Conservation (phyloP, 176 grass and related monocot genomes). For the Oryza glumipatula region DNA sequence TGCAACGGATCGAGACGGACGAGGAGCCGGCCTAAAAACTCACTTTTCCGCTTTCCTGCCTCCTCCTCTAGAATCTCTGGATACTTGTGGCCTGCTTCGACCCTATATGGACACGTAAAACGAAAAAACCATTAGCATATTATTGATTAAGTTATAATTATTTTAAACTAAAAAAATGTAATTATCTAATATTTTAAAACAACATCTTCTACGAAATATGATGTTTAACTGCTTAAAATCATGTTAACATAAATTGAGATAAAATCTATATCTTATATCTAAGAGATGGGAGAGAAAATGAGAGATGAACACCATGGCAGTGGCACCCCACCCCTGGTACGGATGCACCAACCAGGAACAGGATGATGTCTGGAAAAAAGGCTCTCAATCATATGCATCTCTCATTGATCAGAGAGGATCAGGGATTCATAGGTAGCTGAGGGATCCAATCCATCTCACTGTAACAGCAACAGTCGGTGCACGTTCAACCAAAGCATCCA, state of each 20-base stretch:
- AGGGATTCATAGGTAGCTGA: slow-evolving; percentile 28
- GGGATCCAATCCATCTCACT: slow-evolving; percentile 23
- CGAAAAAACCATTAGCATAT: not conserved
- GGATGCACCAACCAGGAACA: slow-evolving; percentile 35
- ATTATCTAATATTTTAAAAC: no score
- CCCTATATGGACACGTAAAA: no score
- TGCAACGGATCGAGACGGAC: not conserved
- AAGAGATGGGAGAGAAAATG: no score
- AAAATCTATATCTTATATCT: no score
- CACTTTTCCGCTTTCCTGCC: slow-evolving; percentile 13
- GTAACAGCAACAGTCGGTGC: not conserved
- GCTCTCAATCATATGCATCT: slow-evolving; percentile 36
- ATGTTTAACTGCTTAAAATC: no score
- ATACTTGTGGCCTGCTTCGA: not conserved
- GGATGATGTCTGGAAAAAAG: slow-evolving; percentile 28
- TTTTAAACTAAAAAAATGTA: no score
- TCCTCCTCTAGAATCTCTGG: not conserved
- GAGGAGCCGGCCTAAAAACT: not conserved
- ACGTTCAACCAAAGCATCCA: slow-evolving; percentile 3
- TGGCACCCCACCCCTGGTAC: slow-evolving; percentile 29
- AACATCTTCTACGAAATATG: no score
- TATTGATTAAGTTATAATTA: fast-evolving
- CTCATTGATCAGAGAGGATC: slow-evolving; percentile 28
- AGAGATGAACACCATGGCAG: slow-evolving; percentile 32
- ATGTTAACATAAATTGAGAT: no score